Conservation (phyloP, 768 basidiomycete species). For the Suillus clintonianus region DNA sequence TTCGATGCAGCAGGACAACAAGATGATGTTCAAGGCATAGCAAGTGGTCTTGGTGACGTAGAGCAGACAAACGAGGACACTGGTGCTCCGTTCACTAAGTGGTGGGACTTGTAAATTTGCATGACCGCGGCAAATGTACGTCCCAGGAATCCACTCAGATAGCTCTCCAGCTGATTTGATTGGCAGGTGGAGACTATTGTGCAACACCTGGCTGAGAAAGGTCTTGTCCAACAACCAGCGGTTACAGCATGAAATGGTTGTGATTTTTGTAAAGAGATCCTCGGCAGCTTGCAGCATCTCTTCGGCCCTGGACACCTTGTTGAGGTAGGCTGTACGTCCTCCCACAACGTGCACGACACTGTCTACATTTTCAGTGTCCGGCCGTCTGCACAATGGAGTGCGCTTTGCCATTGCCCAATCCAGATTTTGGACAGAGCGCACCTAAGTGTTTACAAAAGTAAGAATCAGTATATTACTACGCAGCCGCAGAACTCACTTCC, state of each 20-base stretch:
- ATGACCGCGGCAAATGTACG: constrained; percentile 84
- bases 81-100: constrained; percentile 86
- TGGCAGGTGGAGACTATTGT: constrained; percentile 81
- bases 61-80: constrained; percentile 87
- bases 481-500: constrained; percentile 47
- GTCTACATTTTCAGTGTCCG: constrained; percentile 36
- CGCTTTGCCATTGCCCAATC: constrained; percentile 54
- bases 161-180: constrained; percentile 4
- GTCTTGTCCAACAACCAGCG: constrained; percentile 49
- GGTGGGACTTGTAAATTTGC: constrained; percentile 95
- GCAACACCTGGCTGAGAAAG: constrained; percentile 76
- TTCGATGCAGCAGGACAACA: constrained; percentile 89
- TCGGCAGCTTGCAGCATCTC: constrained; percentile 68
- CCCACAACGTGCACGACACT: constrained; percentile 63
- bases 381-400: constrained; percentile 40
- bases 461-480: neutral
- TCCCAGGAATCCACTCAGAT: constrained; percentile 1
- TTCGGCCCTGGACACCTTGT: constrained; percentile 43
- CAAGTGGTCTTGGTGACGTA: constrained; percentile 87
- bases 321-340: constrained; percentile 78
- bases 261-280: constrained; percentile 40
- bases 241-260: constrained; percentile 18
- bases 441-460: constrained; percentile 34
- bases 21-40: constrained; percentile 91
- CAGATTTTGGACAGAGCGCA: constrained; percentile 75